Conservation (phyloP, 176 grass and related monocot species). For the Echinochloa phyllopogon region DNA sequence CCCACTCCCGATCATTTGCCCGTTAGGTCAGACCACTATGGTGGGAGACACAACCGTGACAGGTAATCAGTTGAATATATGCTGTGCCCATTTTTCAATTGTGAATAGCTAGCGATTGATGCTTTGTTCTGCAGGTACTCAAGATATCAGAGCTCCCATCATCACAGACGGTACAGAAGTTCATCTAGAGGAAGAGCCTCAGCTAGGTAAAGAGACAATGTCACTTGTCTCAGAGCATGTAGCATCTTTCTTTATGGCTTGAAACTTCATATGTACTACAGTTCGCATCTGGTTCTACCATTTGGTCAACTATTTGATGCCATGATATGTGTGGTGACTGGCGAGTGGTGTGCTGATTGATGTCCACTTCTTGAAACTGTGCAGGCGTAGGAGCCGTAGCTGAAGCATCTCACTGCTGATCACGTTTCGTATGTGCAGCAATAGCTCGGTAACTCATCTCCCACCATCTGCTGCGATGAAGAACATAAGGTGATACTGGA, state of each 20-base stretch:
- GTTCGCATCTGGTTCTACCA: not conserved
- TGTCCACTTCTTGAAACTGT: constrained; percentile 9
- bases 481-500: constrained; percentile 42
- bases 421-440: constrained; percentile 43
- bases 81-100: not conserved
- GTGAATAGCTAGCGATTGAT: not conserved
- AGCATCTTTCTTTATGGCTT: not conserved
- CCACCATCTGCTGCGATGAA: constrained; percentile 47
- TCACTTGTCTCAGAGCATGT: not conserved
- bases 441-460: constrained; percentile 52
- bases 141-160: constrained; percentile 51
- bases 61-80: constrained; percentile 50
- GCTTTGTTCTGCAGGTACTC: constrained; percentile 28
- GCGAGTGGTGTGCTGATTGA: too few species aligned
- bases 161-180: constrained; percentile 72
- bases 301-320: constrained; percentile 10
- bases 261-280: not conserved
- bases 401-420: constrained; percentile 57
- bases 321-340: not conserved
- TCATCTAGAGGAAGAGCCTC: constrained; percentile 68
- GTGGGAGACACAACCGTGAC: constrained; percentile 63
- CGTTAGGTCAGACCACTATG: constrained; percentile 51
- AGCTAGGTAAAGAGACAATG: constrained; percentile 41
- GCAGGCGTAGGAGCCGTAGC: constrained; percentile 61
- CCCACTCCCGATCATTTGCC: constrained; percentile 57